A percentile compares a stretch with the other conserved stretches of the same genome.
Conservation (phyloP, 2,329 filamentous ascomycete species). For the Didymella segeticola region DNA sequence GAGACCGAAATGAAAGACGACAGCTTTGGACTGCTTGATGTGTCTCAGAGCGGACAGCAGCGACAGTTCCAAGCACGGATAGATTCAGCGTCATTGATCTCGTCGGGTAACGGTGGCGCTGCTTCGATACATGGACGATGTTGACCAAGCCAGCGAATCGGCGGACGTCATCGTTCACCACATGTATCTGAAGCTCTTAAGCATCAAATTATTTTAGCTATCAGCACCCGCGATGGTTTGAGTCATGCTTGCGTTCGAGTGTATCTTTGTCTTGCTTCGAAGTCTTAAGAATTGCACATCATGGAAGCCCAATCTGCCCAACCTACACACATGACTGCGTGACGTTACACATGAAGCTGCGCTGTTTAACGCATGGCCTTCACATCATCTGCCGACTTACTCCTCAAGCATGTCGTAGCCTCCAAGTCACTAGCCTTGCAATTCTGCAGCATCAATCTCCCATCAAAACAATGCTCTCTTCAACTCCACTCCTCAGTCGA, state of each 20-base stretch:
- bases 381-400: neutral
- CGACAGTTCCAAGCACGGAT: neutral
- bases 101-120: neutral
- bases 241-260: neutral
- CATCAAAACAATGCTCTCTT: slow-evolving; percentile 11
- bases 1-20: slow-evolving; percentile 3
- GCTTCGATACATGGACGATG: slow-evolving; percentile 1
- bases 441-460: neutral
- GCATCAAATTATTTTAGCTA: no score
- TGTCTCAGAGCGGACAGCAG: neutral
- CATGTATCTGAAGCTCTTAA: neutral
- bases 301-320: no score
- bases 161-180: slow-evolving; percentile 7
- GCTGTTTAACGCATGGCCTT: neutral
- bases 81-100: slow-evolving; percentile 4
- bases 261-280: neutral
- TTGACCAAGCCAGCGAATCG: slow-evolving; percentile 6
- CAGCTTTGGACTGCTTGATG: neutral
- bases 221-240: no score
- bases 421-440: neutral
- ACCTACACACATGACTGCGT: neutral
- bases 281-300: neutral
- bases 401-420: neutral
- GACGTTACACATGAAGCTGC: neutral
- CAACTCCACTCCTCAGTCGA: slow-evolving; percentile 8